Base-by-base conservation (phyloP, 257 asterid genomes). In the Thymus mandschuricus region DNA sequence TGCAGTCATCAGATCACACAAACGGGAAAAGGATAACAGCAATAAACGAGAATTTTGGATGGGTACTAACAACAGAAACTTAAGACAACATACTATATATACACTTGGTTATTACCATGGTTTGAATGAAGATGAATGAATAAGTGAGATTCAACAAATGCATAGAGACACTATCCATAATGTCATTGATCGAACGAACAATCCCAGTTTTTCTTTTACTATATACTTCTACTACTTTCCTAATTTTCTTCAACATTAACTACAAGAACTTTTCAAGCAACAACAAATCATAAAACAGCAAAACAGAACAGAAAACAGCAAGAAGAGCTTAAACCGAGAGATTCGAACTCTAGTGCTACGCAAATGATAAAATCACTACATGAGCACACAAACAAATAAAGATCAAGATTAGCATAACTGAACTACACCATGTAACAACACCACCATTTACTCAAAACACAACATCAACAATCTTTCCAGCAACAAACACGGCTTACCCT, bases 401-500 rank as follows among this genome's bases (percentile, higher is more conserved):
- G 46, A 54, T 35, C 46, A 10, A 27, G 3, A 35, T 28, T 6
- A 64, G 6, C 58, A 45, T 54, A 69, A 21, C 21, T 28, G 52
- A 50, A 66, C 29, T 8, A 70, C 30, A 48, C 64, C 9, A 43
- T 8, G 45, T 27, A 28, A 12, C 15, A 65, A 43, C 62, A 64
- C 43, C 41, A 49, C 5, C 29, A 70, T 45, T 71, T 64, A 65
- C 55, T 55, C 48, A 41, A 72, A 21, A 64, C 75, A 75, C 76
- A 50, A 68, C 2, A 73, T 58, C 60, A 74, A 57, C 4, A 64
- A 48, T 57, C 33, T 65, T 0, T 38, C 60, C 46, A 27, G 46
- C 52, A 73, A 72, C 21, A 61, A 45, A 60, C 11, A 15, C 33
- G 34, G 29, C 96, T 84, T 92, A 95, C 99, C 72, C 91, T 87